These are phyloP conservation scores for Leptographium lundbergii DNA, from an alignment of 2,329 filamentous ascomycete species.

Conservation along the genomic window DNA sequence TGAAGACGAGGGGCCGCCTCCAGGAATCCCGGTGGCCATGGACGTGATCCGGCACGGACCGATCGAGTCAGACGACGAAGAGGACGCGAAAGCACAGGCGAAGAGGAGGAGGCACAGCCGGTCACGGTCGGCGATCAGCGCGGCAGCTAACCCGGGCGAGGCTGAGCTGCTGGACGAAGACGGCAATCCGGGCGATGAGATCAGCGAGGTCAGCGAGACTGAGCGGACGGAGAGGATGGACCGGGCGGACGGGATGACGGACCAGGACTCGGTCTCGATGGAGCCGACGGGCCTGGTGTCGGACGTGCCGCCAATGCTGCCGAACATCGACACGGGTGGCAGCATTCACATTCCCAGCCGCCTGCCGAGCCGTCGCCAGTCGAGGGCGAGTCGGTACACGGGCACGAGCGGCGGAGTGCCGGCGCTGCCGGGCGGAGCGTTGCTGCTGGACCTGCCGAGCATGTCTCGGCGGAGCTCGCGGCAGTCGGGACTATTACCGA, in stretches of 20 bases:
- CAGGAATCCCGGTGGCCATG: slow-evolving; percentile 54
- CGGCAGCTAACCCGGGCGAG: slow-evolving; percentile 15
- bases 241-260: not conserved
- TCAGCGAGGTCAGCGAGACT: slow-evolving; percentile 10
- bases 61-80: slow-evolving; percentile 49
- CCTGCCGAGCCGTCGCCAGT: slow-evolving; percentile 16
- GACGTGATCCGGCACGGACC: slow-evolving; percentile 45
- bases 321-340: slow-evolving; percentile 44
- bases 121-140: not conserved
- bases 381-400: slow-evolving; percentile 31
- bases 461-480: slow-evolving; percentile 66
- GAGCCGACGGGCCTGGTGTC: slow-evolving; percentile 28
- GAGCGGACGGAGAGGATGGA: not conserved
- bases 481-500: slow-evolving; percentile 19
- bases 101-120: slow-evolving; percentile 15
- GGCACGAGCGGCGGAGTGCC: slow-evolving; percentile 18
- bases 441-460: slow-evolving; percentile 2
- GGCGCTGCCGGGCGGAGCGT: slow-evolving; percentile 18
- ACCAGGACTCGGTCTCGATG: no score
- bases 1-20: slow-evolving; percentile 53
- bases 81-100: slow-evolving; percentile 24
- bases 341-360: slow-evolving; percentile 53
- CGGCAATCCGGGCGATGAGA: slow-evolving; percentile 32
- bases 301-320: slow-evolving; percentile 42
- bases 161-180: slow-evolving; percentile 31